Evolutionary conservation across 2,329 filamentous ascomycete genomes (phyloP).

Genomic region (Diaporthe australafricana): DNA sequence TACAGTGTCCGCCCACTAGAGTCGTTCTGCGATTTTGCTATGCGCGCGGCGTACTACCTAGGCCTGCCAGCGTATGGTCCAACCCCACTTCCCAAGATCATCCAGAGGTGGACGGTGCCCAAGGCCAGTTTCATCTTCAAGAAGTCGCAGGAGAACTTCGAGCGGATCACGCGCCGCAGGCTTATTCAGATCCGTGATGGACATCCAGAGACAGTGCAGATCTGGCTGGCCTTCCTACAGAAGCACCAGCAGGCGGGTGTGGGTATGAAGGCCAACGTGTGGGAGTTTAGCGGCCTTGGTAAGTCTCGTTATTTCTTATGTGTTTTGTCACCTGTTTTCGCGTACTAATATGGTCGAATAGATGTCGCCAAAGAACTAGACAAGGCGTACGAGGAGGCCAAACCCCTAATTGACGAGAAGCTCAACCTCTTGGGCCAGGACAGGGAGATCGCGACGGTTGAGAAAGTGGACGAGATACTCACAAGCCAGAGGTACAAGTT

Average conservation of each 20-base stretch:
- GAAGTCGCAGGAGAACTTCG: constrained; percentile 98
- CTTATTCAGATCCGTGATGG: constrained; percentile 95
- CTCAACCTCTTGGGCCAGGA: constrained; percentile 32
- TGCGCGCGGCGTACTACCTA: constrained; percentile 95
- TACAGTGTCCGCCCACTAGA: constrained; percentile 91
- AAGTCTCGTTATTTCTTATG: constrained; percentile 43
- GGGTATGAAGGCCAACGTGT: constrained; percentile 98
- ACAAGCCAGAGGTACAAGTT: constrained; percentile 61
- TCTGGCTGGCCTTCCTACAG: constrained; percentile 92
- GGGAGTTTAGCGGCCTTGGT: constrained; percentile 84
- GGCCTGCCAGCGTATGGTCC: constrained; percentile 88
- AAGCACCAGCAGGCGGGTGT: constrained; percentile 97
- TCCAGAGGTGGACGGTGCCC: constrained; percentile 94
- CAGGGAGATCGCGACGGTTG: constrained; percentile 60
- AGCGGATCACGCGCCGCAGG: constrained; percentile 86
- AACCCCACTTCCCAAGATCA: constrained; percentile 85
- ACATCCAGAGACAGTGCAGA: constrained; percentile 85
- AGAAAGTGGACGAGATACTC: constrained; percentile 69
- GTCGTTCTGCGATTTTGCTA: constrained; percentile 93
- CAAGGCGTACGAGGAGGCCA: constrained; percentile 55
- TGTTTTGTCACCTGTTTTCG: constrained; percentile 25
- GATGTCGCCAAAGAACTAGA: constrained; percentile 66
- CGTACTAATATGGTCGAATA: constrained; percentile 45
- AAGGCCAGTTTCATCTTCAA: constrained; percentile 93
- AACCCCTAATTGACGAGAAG: constrained; percentile 38